phyloP scores from a whole-genome alignment of 768 basidiomycete genomes.

The Sporobolomyces roseus region DNA sequence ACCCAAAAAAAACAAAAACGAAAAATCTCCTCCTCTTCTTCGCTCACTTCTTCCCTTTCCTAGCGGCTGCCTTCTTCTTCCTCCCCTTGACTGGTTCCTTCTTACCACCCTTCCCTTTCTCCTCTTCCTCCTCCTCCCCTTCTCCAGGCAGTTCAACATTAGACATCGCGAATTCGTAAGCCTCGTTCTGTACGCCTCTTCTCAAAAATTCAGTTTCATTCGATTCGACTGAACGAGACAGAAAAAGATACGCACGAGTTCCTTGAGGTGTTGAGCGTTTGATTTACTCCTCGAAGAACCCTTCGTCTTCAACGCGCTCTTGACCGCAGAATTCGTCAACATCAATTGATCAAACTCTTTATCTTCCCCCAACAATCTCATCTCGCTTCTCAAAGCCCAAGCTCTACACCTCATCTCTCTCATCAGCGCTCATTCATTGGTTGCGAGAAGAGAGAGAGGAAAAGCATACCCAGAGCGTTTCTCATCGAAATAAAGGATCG shows the following conservation, averaged over 20 bases:
- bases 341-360: conserved; percentile 25
- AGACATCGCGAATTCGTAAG: background rate
- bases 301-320: background rate
- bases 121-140: background rate
- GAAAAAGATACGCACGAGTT: background rate
- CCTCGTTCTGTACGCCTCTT: background rate
- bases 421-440: background rate
- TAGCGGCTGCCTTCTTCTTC: conserved; percentile 2
- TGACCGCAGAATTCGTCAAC: background rate
- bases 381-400: background rate
- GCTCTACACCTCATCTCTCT: background rate
- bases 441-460: too few relatives aligned
- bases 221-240: background rate
- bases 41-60: background rate
- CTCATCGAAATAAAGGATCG: conserved; percentile 23
- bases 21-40: background rate
- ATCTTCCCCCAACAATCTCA: conserved; percentile 23
- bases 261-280: background rate
- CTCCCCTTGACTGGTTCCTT: too few relatives aligned
- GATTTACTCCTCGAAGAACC: background rate
- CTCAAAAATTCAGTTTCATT: too few relatives aligned
- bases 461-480: conserved; percentile 1
- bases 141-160: background rate
- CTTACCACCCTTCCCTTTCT: background rate
- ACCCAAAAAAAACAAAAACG: background rate